These are phyloP conservation scores for Fusarium setosum DNA, from an alignment of 2,329 filamentous ascomycete species.

Conservation along the genomic window DNA sequence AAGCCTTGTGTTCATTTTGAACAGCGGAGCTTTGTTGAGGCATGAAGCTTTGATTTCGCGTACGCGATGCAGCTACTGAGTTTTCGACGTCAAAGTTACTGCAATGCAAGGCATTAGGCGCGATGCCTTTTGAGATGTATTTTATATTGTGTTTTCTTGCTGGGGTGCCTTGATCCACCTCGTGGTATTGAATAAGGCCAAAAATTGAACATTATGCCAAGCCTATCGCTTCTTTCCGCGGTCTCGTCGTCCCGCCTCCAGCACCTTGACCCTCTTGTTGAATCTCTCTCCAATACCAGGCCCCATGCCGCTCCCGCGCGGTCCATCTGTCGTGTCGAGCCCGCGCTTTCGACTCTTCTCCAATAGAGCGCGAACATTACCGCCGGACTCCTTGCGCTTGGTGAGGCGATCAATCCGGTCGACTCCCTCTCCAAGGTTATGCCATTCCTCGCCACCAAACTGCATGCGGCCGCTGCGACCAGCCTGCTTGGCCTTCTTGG, in stretches of 20 bases:
- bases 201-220: constrained; percentile 18
- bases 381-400: constrained; percentile 70
- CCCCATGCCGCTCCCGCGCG: constrained; percentile 69
- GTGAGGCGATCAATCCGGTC: constrained; percentile 90
- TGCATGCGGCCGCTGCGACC: constrained; percentile 69
- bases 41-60: no score
- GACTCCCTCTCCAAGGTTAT: constrained; percentile 83
- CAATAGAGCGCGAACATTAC: constrained; percentile 70
- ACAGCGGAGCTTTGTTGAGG: no score
- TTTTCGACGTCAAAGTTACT: no score
- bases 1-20: no score
- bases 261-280: constrained; percentile 73
- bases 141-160: no score
- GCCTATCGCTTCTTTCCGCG: constrained; percentile 55
- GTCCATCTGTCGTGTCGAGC: constrained; percentile 75
- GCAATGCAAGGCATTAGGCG: no score
- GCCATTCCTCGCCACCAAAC: constrained; percentile 93
- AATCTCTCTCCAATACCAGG: constrained; percentile 79
- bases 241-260: constrained; percentile 59
- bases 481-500: constrained; percentile 69
- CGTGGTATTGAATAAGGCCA: no score
- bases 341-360: constrained; percentile 90
- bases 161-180: neutral
- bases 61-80: no score
- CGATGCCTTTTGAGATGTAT: no score